Evolutionary conservation across 257 asterid species (phyloP).

Genomic region (Cruciata laevipes): DNA sequence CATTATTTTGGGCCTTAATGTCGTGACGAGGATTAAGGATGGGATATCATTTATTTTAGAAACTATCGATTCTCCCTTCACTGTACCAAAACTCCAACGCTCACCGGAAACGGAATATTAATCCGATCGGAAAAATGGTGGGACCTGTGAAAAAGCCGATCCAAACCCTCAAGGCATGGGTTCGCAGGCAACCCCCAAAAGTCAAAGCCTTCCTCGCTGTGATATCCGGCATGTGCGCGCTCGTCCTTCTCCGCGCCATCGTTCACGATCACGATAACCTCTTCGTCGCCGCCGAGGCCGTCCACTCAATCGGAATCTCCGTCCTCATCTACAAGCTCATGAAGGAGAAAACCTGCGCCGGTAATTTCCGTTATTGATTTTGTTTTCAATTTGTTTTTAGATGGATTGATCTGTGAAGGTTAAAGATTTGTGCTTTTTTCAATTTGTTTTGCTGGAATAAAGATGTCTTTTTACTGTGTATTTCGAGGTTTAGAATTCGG

Average conservation of each 20-base stretch:
- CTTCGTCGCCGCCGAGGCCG: conserved; percentile 92
- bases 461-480: background rate
- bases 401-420: background rate
- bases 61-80: background rate
- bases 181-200: conserved; percentile 91
- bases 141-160: conserved; percentile 70
- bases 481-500: background rate
- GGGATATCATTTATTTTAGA: background rate
- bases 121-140: conserved; percentile 26
- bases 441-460: background rate
- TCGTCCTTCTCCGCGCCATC: conserved; percentile 77
- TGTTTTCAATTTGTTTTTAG: too few relatives aligned
- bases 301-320: conserved; percentile 76
- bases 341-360: conserved; percentile 96
- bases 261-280: conserved; percentile 95
- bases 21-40: conserved; percentile 1
- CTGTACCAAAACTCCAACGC: background rate
- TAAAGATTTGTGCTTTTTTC: background rate
- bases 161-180: conserved; percentile 64
- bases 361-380: too few relatives aligned
- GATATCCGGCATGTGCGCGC: conserved; percentile 71
- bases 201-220: conserved; percentile 86
- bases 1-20: conserved; percentile 1
- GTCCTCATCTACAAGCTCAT: conserved; percentile 82
- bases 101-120: conserved; percentile 12